A percentile compares a stretch with the other conserved stretches of the same genome.
Evolutionary conservation across 1,284 basidiomycete species (phyloP).

Genomic region (Fomitopsis schrenkii): DNA sequence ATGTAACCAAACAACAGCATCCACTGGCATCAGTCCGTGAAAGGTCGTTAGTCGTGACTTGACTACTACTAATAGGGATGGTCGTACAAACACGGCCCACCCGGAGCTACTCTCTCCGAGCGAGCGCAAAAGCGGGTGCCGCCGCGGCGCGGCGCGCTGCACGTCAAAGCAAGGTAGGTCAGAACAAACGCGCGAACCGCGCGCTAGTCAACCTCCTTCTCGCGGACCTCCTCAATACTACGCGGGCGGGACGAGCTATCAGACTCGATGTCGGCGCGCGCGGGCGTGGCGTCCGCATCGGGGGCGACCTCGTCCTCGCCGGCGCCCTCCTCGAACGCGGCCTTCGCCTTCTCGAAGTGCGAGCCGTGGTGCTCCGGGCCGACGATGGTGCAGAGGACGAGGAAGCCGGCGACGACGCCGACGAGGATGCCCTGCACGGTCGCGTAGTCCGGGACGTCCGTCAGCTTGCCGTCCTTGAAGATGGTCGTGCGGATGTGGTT

Average conservation of each 20-base stretch:
- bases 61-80: not conserved
- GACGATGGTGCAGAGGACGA: slow-evolving; percentile 62
- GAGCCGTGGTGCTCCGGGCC: slow-evolving; percentile 81
- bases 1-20: not conserved
- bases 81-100: not conserved
- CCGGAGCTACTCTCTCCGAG: not conserved
- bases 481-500: slow-evolving; percentile 53
- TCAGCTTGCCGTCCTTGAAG: slow-evolving; percentile 38
- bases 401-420: slow-evolving; percentile 67
- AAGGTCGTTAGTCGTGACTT: not conserved
- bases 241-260: not conserved
- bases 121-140: not conserved
- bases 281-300: slow-evolving; percentile 6
- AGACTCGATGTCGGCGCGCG: not conserved
- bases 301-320: slow-evolving; percentile 20
- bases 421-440: slow-evolving; percentile 87
- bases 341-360: slow-evolving; percentile 80
- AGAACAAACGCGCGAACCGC: not conserved
- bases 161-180: not conserved
- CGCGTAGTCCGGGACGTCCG: slow-evolving; percentile 75
- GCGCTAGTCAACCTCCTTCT: not conserved
- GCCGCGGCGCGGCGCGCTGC: not conserved
- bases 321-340: slow-evolving; percentile 75
- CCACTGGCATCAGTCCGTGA: not conserved
- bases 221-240: not conserved